These are phyloP conservation scores for Clarireedia hainanense DNA, from an alignment of 2,329 filamentous ascomycete genomes.

Conservation along the genomic window DNA sequence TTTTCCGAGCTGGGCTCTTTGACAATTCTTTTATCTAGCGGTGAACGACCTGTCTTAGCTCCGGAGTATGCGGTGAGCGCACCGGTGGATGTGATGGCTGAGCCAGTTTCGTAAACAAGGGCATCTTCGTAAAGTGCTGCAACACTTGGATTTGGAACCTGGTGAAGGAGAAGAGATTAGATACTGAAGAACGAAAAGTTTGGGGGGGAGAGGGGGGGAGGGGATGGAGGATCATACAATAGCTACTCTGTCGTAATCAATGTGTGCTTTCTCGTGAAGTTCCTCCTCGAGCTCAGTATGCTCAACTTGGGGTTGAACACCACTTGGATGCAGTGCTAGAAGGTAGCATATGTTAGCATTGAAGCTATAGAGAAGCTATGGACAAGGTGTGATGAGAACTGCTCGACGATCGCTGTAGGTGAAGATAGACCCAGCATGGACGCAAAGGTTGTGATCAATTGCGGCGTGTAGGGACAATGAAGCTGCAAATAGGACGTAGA, in stretches of 20 bases:
- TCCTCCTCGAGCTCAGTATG: conserved; percentile 98
- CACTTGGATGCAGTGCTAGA: conserved; percentile 23
- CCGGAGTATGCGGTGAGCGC: conserved; percentile 96
- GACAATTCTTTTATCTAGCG: conserved; percentile 95
- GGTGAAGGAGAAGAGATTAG: conserved; percentile 5
- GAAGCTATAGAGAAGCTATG: conserved; percentile 14
- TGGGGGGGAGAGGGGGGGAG: background rate
- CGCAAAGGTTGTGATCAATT: too few relatives aligned
- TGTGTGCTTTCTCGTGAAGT: conserved; percentile 94
- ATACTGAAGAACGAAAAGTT: conserved; percentile 3
- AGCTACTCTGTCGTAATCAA: conserved; percentile 96
- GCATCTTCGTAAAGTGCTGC: conserved; percentile 98
- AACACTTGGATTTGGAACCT: conserved; percentile 78
- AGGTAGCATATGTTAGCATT: background rate
- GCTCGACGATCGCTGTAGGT: background rate
- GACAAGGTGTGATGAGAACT: conserved; percentile 40
- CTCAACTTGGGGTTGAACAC: conserved; percentile 45
- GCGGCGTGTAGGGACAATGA: background rate
- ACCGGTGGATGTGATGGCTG: conserved; percentile 91
- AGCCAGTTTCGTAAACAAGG: conserved; percentile 93
- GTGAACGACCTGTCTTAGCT: conserved; percentile 94
- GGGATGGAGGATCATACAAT: conserved; percentile 59
- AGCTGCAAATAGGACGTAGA: conserved; percentile 19
- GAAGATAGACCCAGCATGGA: too few relatives aligned
- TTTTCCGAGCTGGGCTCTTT: conserved; percentile 83